Evolutionary conservation across 441 rosid genomes (phyloP).

Genomic region (Metrosideros polymorpha): DNA sequence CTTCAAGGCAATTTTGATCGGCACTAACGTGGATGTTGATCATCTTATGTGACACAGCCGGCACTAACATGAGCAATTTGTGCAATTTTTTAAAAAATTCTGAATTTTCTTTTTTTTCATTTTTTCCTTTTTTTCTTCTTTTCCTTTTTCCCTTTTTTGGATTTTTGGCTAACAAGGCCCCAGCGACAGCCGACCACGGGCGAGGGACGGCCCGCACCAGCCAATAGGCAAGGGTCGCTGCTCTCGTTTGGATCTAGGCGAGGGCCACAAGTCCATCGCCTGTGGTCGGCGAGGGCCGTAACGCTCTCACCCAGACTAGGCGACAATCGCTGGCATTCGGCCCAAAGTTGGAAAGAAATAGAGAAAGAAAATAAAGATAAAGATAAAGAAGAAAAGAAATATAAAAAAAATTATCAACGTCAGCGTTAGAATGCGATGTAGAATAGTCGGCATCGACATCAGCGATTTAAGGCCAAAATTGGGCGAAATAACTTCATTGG

Average conservation of each 20-base stretch:
- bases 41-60: rapidly evolving
- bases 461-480: rapidly evolving
- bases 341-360: not conserved
- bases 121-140: too few relatives aligned
- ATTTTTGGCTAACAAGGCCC: rapidly evolving
- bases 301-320: not conserved
- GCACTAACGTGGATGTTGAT: rapidly evolving
- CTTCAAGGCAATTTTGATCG: rapidly evolving
- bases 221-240: not conserved
- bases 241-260: not conserved
- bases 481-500: rapidly evolving
- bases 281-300: not conserved
- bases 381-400: not conserved
- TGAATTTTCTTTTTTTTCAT: not conserved
- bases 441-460: rapidly evolving
- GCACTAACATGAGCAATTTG: rapidly evolving
- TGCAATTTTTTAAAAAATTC: not conserved
- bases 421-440: rapidly evolving
- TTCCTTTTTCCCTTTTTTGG: not conserved
- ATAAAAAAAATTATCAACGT: rapidly evolving
- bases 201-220: rapidly evolving
- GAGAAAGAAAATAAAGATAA: not conserved
- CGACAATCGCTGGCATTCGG: not conserved
- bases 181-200: rapidly evolving
- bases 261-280: not conserved